These are phyloP conservation scores for Colletotrichum brevisporum DNA, from an alignment of 2,329 filamentous ascomycete genomes.

Conservation along the genomic window DNA sequence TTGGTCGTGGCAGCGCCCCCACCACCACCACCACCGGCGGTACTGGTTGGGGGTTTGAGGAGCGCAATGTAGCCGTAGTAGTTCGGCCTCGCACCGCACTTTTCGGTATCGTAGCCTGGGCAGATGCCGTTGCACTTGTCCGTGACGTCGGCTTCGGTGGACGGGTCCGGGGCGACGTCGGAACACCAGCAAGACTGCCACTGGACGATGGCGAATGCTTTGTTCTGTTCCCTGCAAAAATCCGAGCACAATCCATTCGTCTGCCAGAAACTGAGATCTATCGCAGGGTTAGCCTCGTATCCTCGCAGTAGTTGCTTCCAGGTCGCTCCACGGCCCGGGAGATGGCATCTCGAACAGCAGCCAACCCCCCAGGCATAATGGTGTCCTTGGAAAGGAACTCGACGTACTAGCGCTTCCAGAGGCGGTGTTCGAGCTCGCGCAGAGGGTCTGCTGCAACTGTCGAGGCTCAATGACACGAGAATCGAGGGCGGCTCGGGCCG, in stretches of 20 bases:
- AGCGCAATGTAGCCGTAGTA: constrained; percentile 77
- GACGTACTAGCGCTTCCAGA: constrained; percentile 50
- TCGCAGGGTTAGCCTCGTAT: background rate
- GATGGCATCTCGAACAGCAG: background rate
- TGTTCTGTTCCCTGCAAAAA: constrained; percentile 66
- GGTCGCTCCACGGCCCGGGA: background rate
- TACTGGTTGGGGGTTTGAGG: constrained; percentile 69
- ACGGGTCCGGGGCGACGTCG: constrained; percentile 71
- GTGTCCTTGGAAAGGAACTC: background rate
- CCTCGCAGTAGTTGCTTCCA: background rate
- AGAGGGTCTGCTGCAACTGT: constrained; percentile 46
- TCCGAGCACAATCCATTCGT: constrained; percentile 78
- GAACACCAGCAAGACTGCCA: constrained; percentile 81
- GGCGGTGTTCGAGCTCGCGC: constrained; percentile 55
- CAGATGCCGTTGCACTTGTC: constrained; percentile 70
- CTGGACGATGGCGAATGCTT: constrained; percentile 79
- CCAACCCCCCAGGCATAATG: background rate
- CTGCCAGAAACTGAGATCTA: constrained; percentile 72
- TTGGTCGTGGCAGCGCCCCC: constrained; percentile 38
- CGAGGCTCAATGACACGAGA: constrained; percentile 34
- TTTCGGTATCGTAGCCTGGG: constrained; percentile 75
- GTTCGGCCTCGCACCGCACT: constrained; percentile 68
- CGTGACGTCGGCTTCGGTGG: constrained; percentile 50
- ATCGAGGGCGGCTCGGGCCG: constrained; percentile 38
- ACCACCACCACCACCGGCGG: constrained; percentile 46